Evolutionary conservation across 1,284 basidiomycete species (phyloP).

Genomic region (Gomphus bonarii): DNA sequence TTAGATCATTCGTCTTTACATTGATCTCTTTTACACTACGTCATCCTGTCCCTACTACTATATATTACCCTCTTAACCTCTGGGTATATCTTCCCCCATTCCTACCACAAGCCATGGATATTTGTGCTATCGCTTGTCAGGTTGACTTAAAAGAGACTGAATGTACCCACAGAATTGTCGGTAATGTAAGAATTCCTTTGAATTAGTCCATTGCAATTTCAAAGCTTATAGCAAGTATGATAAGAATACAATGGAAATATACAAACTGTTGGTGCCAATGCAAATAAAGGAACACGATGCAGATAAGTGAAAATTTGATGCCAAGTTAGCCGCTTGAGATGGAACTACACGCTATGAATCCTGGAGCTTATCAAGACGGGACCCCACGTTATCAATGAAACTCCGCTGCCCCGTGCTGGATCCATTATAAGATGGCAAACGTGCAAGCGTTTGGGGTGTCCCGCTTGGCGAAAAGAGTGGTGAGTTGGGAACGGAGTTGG

Average conservation of each 20-base stretch:
- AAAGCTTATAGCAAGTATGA: not conserved
- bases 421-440: slow-evolving; percentile 1
- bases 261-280: not conserved
- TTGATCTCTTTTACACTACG: not conserved
- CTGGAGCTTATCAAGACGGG: not conserved
- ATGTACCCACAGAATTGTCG: too few relatives aligned
- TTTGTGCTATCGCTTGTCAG: not conserved
- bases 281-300: not conserved
- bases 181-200: too few relatives aligned
- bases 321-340: not conserved
- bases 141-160: too few relatives aligned
- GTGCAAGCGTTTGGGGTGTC: slow-evolving; percentile 15
- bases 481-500: slow-evolving; percentile 38
- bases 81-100: too few relatives aligned
- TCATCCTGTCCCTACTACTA: not conserved
- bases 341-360: not conserved
- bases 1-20: not conserved
- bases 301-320: not conserved
- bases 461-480: slow-evolving; percentile 25
- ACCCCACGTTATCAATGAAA: not conserved
- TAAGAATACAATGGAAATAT: slow-evolving; percentile 4
- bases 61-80: not conserved
- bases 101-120: too few relatives aligned
- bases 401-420: not conserved
- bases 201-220: not conserved